A percentile compares a stretch with the other conserved stretches of the same genome.
Evolutionary conservation across 2,329 filamentous ascomycete species (phyloP).

Genomic region (Cladosporium sp.): DNA sequence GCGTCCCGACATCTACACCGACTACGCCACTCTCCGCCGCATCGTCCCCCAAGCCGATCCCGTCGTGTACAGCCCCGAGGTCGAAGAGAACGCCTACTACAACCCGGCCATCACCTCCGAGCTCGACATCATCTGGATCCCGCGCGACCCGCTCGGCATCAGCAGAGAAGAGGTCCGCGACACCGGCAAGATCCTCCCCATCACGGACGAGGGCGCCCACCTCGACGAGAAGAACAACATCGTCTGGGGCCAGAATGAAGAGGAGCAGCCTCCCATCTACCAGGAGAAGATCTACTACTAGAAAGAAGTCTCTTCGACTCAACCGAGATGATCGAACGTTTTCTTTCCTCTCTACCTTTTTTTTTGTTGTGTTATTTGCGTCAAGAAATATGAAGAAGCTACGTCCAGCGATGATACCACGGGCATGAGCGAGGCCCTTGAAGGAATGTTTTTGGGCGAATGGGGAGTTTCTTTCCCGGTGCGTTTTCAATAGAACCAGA

Average conservation of each 20-base stretch:
- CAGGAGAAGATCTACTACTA: constrained; percentile 53
- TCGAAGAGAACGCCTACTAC: constrained; percentile 66
- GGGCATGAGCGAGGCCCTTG: not conserved
- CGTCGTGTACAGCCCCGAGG: constrained; percentile 57
- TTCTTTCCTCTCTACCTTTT: not conserved
- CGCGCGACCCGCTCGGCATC: constrained; percentile 68
- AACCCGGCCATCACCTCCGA: constrained; percentile 64
- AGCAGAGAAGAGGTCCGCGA: constrained; percentile 73
- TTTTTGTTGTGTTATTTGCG: not conserved
- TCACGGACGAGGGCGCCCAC: constrained; percentile 72
- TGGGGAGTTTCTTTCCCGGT: too few species aligned
- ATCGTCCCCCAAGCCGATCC: constrained; percentile 60
- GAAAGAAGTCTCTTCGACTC: not conserved
- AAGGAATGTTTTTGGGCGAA: not conserved
- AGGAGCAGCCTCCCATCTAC: constrained; percentile 57
- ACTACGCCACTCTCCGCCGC: constrained; percentile 66
- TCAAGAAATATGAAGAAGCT: not conserved
- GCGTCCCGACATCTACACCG: constrained; percentile 70
- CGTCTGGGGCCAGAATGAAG: constrained; percentile 47
- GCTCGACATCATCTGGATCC: constrained; percentile 77
- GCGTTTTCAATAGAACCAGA: too few species aligned
- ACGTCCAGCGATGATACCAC: constrained; percentile 1
- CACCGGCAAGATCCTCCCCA: constrained; percentile 66
- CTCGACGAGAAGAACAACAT: constrained; percentile 68
- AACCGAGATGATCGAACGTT: not conserved